Base-by-base conservation (phyloP, 2,329 filamentous ascomycete species). In the Phoma herbarum region DNA sequence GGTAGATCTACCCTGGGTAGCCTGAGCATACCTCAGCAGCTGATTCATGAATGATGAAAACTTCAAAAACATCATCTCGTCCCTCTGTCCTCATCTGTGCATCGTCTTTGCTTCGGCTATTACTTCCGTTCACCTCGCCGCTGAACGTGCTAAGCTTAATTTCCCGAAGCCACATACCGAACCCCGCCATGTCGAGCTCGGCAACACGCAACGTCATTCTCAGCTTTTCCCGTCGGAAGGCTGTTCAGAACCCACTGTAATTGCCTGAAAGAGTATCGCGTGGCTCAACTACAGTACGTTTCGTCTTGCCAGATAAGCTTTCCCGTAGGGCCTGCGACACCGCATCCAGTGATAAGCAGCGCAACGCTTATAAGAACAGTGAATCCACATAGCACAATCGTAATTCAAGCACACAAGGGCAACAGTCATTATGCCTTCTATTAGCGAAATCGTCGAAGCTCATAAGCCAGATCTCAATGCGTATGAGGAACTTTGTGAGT, bases 401-500 rank as follows among this genome's bases (percentile, higher is more conserved):
- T 3, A 49, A 11, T 20, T 6, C 42, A 44, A 41, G 20, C 4
- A 48, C 37, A 9, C 11, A 31, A 8, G 11, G 35, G 9, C 35
- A 33, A 6, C 22, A 43, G 35, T 22, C 29, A 69, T 3, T 5
- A 76, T 75, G 72, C 56, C 70, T 52, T 69, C 69, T 2, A 71
- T 75, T 52, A 73, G 50, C 47, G 61, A 72, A 35, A 68, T 68
- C 25, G 60, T 76, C 26, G 53, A 64, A 39, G 47, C 60, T 11
- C 60, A 72, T 45, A 68, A 65, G 23, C 71, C 71, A 4, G 64
- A 71, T 18, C 61, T 75, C 0, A 45, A 35, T 6, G 62, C 71
- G 0, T 77, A 77, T 29, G 73, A 77, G 52, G 68, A 70, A 18
- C 67, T 77, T 3, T 77, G 72, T 75, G 64, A 46, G 66, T 61